These are phyloP conservation scores for Bipolaris victoriae DNA, from an alignment of 2,329 filamentous ascomycete species.

Conservation along the genomic window DNA sequence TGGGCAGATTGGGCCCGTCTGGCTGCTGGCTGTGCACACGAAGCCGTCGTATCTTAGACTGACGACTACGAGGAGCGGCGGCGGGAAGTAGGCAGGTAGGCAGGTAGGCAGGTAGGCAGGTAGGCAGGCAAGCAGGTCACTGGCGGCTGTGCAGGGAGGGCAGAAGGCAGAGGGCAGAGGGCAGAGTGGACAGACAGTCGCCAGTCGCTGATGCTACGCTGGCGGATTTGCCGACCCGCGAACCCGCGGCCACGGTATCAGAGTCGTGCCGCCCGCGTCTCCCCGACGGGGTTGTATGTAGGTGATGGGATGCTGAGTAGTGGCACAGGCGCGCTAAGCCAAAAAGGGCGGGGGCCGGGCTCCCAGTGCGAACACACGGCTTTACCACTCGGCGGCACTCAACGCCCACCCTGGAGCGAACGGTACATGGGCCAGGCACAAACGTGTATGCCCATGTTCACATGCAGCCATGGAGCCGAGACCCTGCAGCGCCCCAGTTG, in stretches of 20 bases:
- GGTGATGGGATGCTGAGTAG: constrained; percentile 13
- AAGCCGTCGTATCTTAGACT: constrained; percentile 12
- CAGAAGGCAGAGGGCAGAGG: too few relatives aligned
- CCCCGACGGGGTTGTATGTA: constrained; percentile 9
- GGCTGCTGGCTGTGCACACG: not conserved
- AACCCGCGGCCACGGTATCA: constrained; percentile 27
- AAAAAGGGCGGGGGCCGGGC: not conserved
- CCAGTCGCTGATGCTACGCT: constrained; percentile 13
- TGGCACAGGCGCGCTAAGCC: constrained; percentile 13
- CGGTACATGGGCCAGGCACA: constrained; percentile 10
- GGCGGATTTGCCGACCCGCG: constrained; percentile 28
- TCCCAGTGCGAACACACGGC: too few relatives aligned
- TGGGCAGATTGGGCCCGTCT: not conserved
- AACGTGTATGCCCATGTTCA: not conserved
- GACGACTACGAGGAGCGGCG: constrained; percentile 3
- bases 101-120: not conserved
- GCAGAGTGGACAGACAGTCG: not conserved
- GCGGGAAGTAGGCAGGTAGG: not conserved
- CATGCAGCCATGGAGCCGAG: constrained; percentile 5
- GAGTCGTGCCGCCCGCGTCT: constrained; percentile 18
- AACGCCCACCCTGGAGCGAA: constrained; percentile 4
- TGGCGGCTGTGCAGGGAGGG: too few relatives aligned
- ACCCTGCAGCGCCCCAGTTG: constrained; percentile 3
- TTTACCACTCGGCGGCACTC: constrained; percentile 10
- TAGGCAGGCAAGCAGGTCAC: not conserved